Conservation (phyloP, 2,329 filamentous ascomycete genomes). For the Fusarium lateritium region DNA sequence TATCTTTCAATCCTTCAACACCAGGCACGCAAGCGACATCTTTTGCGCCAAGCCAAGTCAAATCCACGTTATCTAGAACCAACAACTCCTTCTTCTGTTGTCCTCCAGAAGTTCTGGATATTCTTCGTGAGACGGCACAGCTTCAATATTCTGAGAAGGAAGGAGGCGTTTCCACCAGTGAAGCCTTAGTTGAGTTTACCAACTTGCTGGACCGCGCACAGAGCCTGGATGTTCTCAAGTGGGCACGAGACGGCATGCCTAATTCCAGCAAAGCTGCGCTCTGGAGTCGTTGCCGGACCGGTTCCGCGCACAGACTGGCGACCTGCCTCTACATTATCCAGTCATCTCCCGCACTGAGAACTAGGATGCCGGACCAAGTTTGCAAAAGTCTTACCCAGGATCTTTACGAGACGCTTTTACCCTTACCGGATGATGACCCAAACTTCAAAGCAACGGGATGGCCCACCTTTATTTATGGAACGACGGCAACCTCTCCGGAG, state of each 20-base stretch:
- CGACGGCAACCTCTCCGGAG: slow-evolving; percentile 60
- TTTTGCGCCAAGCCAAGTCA: slow-evolving; percentile 53
- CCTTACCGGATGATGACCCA: slow-evolving; percentile 63
- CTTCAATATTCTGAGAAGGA: slow-evolving; percentile 52
- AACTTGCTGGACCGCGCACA: slow-evolving; percentile 56
- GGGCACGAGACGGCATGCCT: slow-evolving; percentile 56
- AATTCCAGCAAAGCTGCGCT: slow-evolving; percentile 54
- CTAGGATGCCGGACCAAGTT: slow-evolving; percentile 36
- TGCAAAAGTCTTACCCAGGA: slow-evolving; percentile 58
- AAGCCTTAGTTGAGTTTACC: slow-evolving; percentile 48
- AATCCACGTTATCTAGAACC: slow-evolving; percentile 55
- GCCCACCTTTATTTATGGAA: slow-evolving; percentile 70
- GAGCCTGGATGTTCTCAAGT: slow-evolving; percentile 56
- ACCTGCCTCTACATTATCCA: slow-evolving; percentile 63
- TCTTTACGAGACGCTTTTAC: slow-evolving; percentile 63
- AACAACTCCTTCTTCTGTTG: slow-evolving; percentile 64
- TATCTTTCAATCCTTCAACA: slow-evolving; percentile 57
- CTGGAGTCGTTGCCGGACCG: slow-evolving; percentile 56
- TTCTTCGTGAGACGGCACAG: slow-evolving; percentile 59
- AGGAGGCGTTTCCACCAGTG: slow-evolving; percentile 42
- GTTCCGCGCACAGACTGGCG: slow-evolving; percentile 59
- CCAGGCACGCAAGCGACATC: slow-evolving; percentile 51
- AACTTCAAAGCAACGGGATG: slow-evolving; percentile 70
- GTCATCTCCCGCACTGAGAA: slow-evolving; percentile 51
- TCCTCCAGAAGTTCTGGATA: slow-evolving; percentile 59